Base-by-base conservation (phyloP, 352 stramenopile species). In the Phytophthora constricta region DNA sequence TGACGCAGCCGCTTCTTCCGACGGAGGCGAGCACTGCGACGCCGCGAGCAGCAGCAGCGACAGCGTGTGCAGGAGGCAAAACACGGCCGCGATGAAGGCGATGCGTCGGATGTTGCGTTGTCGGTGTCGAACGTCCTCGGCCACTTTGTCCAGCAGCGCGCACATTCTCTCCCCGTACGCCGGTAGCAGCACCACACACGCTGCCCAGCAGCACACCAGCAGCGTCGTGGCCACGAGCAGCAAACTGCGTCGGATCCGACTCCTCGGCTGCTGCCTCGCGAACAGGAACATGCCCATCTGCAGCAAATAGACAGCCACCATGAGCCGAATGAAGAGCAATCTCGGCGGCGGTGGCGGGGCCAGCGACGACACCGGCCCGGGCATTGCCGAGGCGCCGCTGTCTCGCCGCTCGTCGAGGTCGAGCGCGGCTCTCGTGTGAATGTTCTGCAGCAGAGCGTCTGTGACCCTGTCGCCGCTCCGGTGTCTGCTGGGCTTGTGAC, bases 21-120 rank as follows among this genome's bases (percentile, higher is more conserved):
- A 65, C 25, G 65, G 45, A 25, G 55, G 45, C 2, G 56, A 63
- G 61, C 78, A 84, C 54, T 86, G 70, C 23, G 81, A 81, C 14
- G 69, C 72, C 0, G 76, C 79, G 1, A 88, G 68, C 34, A 90
- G 45, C 68, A 88, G 19, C 33, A 82, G 49, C 33, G 79, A 82
- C 25, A 76, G 25, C 17, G 71, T 78, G 27, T 80, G 79, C 69
- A 90, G 81, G 26, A 87, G 50, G 58, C 75, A 90, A 52, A 90
- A 88, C 1, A 79, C 59, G 5, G 81, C 76, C 22, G 79, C 76
- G 56, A 87, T 88, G 19, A 72, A 73, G 2, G 81, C 76, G 66
- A 90, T 86, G 49, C 81, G 81, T 10, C 77, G 77, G 49, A 90
- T 84, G 46, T 88, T 90, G 17, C 79, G 65, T 58, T 90, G 79